Evolutionary conservation across 2,329 filamentous ascomycete genomes (phyloP).

Genomic region (Penicillium paneum): DNA sequence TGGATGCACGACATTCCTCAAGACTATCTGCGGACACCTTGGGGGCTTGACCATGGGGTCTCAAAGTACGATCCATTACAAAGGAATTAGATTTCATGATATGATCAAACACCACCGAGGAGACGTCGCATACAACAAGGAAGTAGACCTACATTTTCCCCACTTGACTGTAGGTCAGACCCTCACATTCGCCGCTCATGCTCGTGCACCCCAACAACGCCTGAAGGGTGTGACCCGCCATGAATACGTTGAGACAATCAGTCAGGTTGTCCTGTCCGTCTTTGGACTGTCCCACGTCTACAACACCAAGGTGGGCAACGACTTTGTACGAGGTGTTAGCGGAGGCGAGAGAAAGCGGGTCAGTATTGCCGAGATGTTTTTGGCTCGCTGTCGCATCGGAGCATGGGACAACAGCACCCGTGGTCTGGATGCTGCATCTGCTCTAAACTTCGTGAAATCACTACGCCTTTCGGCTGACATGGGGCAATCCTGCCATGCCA

Average conservation of each 20-base stretch:
- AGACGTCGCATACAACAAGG: conserved; percentile 10
- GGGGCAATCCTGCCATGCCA: conserved; percentile 43
- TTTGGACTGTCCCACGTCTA: conserved; percentile 44
- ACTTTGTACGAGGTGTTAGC: conserved; percentile 57
- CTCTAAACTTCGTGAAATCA: conserved; percentile 52
- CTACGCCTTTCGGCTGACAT: conserved; percentile 48
- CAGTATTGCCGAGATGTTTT: conserved; percentile 52
- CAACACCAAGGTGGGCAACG: conserved; percentile 45
- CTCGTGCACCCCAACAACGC: conserved; percentile 43
- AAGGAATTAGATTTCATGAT: conserved; percentile 4
- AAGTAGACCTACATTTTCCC: conserved; percentile 57
- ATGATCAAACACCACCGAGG: conserved; percentile 12
- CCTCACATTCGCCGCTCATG: conserved; percentile 68
- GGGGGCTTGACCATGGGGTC: conserved; percentile 2
- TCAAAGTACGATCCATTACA: conserved; percentile 4
- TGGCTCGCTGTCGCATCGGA: conserved; percentile 41
- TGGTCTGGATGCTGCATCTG: conserved; percentile 50
- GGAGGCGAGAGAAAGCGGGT: conserved; percentile 59
- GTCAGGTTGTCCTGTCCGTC: conserved; percentile 43
- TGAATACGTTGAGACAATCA: conserved; percentile 40
- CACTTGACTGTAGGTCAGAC: conserved; percentile 64
- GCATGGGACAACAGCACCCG: conserved; percentile 46
- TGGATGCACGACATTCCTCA: conserved; percentile 54
- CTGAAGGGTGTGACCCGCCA: conserved; percentile 22
- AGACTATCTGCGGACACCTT: conserved; percentile 49